A percentile compares a stretch with the other conserved stretches of the same genome.
phyloP scores from a whole-genome alignment of 1,139 yeast species.

The Lodderomyces beijingensis region DNA sequence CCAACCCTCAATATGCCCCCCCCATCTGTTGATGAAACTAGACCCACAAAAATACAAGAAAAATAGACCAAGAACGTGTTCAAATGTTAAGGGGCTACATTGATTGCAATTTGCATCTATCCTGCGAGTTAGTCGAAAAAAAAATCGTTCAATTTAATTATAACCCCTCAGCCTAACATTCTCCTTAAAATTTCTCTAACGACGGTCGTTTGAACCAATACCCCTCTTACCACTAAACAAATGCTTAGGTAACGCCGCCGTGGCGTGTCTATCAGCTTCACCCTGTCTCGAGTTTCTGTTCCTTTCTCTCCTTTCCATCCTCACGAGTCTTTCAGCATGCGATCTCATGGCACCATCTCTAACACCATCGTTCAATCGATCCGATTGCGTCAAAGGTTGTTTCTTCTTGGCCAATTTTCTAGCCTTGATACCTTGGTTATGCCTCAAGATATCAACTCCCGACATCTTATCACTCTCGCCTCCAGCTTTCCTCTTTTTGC shows the following conservation, averaged over 20 bases:
- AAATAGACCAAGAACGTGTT: too few relatives aligned
- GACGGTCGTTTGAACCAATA: constrained; percentile 78
- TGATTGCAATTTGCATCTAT: too few relatives aligned
- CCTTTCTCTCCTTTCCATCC: constrained; percentile 89
- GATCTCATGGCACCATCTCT: constrained; percentile 75
- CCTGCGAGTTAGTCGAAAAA: too few relatives aligned
- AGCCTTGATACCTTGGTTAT: constrained; percentile 45
- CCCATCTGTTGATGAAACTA: too few relatives aligned
- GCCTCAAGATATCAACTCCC: constrained; percentile 72
- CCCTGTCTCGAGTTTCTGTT: constrained; percentile 90
- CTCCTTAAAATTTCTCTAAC: too few relatives aligned
- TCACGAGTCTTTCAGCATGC: constrained; percentile 83
- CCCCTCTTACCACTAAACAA: constrained; percentile 95
- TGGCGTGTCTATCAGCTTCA: constrained; percentile 90
- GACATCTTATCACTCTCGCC: constrained; percentile 35
- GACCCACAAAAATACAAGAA: too few relatives aligned
- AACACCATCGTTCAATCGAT: constrained; percentile 84
- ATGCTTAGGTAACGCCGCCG: constrained; percentile 88
- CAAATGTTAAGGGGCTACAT: too few relatives aligned
- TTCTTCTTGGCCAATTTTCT: constrained; percentile 45
- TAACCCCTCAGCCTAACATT: too few relatives aligned
- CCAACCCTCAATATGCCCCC: too few relatives aligned
- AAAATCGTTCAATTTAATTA: too few relatives aligned
- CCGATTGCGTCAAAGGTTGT: constrained; percentile 57
- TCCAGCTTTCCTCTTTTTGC: constrained; percentile 35